These are phyloP conservation scores for Lyophyllum shimeji DNA, from an alignment of 768 basidiomycete genomes.

Conservation along the genomic window DNA sequence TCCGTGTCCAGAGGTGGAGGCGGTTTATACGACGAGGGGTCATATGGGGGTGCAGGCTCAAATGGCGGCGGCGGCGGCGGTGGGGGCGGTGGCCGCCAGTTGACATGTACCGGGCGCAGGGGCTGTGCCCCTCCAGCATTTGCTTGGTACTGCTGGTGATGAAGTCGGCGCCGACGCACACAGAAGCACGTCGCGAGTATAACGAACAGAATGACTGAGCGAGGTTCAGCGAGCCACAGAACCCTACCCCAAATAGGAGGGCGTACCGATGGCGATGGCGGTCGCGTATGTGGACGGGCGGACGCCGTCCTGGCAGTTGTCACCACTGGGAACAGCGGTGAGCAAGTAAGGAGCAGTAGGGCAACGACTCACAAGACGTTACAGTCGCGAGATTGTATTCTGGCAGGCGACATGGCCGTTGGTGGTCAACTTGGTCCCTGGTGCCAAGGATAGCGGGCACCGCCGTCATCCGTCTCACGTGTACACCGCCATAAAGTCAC, in stretches of 20 bases:
- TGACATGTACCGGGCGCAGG: not conserved
- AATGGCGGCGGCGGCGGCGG: slow-evolving; percentile 2
- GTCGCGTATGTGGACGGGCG: slow-evolving; percentile 12
- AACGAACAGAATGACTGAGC: slow-evolving; percentile 1
- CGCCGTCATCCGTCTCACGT: not conserved
- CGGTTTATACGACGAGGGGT: not conserved
- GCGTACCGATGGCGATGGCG: slow-evolving; percentile 7
- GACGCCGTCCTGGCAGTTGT: slow-evolving; percentile 4
- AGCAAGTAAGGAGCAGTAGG: not conserved
- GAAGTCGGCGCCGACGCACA: slow-evolving; percentile 6
- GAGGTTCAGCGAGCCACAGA: not conserved
- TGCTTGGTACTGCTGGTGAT: not conserved
- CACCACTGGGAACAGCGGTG: not conserved
- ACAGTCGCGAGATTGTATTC: slow-evolving; percentile 4
- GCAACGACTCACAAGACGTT: not conserved
- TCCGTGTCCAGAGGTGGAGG: not conserved
- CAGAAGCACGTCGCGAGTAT: slow-evolving; percentile 1
- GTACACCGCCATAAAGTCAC: not conserved
- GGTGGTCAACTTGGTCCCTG: too few species aligned
- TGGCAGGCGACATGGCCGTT: not conserved
- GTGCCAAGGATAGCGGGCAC: too few species aligned
- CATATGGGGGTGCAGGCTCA: slow-evolving; percentile 18
- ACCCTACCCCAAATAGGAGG: not conserved
- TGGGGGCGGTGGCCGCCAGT: not conserved
- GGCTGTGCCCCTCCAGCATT: not conserved